Evolutionary conservation across 306 rosid species (phyloP), one percentile per base, ranked within the genome.

Genomic region (Lupinus albus): DNA sequence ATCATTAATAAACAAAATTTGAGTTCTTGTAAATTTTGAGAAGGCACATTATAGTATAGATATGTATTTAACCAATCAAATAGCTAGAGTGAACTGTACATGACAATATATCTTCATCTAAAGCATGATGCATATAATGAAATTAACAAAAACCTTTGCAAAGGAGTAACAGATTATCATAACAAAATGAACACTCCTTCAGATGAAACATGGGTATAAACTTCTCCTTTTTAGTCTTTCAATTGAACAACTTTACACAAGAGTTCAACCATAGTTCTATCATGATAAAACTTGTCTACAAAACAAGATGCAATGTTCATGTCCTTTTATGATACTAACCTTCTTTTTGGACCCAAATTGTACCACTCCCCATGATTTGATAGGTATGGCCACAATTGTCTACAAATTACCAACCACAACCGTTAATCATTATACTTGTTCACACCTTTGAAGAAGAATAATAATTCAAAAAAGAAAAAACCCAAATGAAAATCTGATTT

Each of bases 261-360:
- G 28, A 39, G 38, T 45, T 52, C 15, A 11, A 49, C 68, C 7
- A 18, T 16, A 15, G 14, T 33, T 5, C n/a, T 42, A 17, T 51
- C 52, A 45, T 16, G 15, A 58, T 64, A 64, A 51, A 67, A 32
- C 18, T 68, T 45, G 53, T 32, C 17, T 6, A 21, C 35, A 35
- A 44, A 42, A 13, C 53, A 64, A 8, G 44, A 69, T 63, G 21
- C 42, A 33, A 48, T 16, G 15, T 41, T 38, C 11, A 6, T 5
- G 53, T 46, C 30, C 5, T 67, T 71, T 35, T 39, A 35, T 28
- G 4, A 11, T 61, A 73, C 86, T 75, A 53, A 89, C 97, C 95
- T 84, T 85, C 39, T 84, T 57, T 48, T 73, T 87, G 58, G 96
- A 89, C 80, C 97, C 97, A 50, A 92, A 80, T 63, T 84, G 90